Evolutionary conservation across 495 filamentous ascomycete genomes (phyloP), one percentile per base, ranked within the genome.

Genomic region (Talaromyces stipitatus): DNA sequence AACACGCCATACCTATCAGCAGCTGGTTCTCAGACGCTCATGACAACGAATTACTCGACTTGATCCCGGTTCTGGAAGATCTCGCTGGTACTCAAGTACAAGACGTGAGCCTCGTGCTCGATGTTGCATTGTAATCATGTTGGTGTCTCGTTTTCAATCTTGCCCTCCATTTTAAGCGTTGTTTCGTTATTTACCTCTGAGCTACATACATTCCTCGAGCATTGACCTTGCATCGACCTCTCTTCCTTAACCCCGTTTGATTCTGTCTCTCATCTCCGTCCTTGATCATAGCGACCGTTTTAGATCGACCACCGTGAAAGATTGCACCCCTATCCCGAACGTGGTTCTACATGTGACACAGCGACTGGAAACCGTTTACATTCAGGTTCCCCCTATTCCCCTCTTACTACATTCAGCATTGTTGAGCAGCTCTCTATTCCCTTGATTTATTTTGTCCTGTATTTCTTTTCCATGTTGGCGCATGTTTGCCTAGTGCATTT

Each of bases 11-110:
- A 46, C 94, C 94, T 22, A 99, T 99, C 75, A 97, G 92, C 81
- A 97, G 92, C 81, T 99, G 94, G 94, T 99, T 99, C 78, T 97
- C 92, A 65, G 94, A 99, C 75, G 94, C 95, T 56, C 94, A 99
- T 73, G 94, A 99, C 77, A 99, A 99, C 72, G 94, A 99, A 79
- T 82, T 99, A 58, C 80, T 99, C 64, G 94, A 99, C 68, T 79
- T 99, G 59, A 99, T 99, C 67, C 94, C 94, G 20, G 94, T 99
- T 62, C 90, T 99, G 62, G 95, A 97, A 79, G 94, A 99, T 74
- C 82, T 99, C 62, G 92, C 94, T 55, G 84, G 87, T 60, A 63
- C 81, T 32, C 87, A 90, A 66, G 95, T 97, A 56, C 81, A 85
- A 74, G 94, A 99, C 74, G 95, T 99, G 72, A 97, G 92, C 78